Base-by-base conservation (phyloP, 139 green algal species). In the Edaphochlamys debaryana region DNA sequence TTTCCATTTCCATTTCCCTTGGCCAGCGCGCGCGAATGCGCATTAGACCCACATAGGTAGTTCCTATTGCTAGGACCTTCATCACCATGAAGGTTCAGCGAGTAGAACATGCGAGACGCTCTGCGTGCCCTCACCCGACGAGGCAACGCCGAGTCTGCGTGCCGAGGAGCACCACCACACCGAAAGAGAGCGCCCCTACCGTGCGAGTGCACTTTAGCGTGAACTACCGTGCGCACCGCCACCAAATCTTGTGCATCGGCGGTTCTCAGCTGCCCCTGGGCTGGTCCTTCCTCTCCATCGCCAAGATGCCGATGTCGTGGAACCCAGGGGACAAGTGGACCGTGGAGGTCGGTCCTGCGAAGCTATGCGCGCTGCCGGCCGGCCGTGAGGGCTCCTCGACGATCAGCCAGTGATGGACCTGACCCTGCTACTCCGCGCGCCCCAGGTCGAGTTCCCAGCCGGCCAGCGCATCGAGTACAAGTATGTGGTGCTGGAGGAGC, bases 261-360 rank as follows among this genome's bases (percentile, higher is more conserved):
- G 92, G 92, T 37, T 95, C 90, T 25, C 89, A 93, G 32, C 94
- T 96, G 54, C 94, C 94, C 0, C 91, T 97, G 56, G 92, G 96
- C 29, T 98, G 96, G 96, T 97, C 93, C 3, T 98, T 98, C 67
- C 82, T 98, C 17, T 97, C 93, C 63, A 98, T 98, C 37, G 94
- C 96, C 5, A 96, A 97, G 79, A 93, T 97, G 41, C 95, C 95
- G 17, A 97, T 98, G 94, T 92, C 88, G 4, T 98, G 95, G 95
- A 95, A 92, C 64, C 88, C 88, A 22, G 91, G 86, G 0, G 95
- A 98, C 83, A 85, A 96, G 25, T 98, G 95, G 95, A 94, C 83
- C 23, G 90, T 91, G 45, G 95, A 98, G 89, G 94, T 96, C 30
- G 13, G 91, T 77, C 29, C n/a, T n/a, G n/a, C n/a, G n/a, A 29